These are phyloP conservation scores for Chrysophaeum taylorii DNA, from an alignment of 352 stramenopile species.

Conservation along the genomic window DNA sequence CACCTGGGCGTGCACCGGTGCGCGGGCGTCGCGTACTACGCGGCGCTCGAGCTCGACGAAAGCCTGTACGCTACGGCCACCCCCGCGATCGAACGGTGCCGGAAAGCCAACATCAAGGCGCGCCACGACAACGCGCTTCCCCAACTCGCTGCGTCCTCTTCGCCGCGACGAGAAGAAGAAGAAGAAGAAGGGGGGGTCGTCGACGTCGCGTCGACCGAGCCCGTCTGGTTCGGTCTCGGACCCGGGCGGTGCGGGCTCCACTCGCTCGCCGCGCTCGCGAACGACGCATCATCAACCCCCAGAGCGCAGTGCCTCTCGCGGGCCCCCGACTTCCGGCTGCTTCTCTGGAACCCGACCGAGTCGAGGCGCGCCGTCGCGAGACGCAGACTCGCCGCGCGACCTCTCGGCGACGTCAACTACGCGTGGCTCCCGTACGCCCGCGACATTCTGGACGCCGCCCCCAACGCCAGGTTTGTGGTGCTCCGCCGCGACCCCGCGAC, in stretches of 20 bases:
- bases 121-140: not conserved
- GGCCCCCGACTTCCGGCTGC: not conserved
- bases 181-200: not conserved
- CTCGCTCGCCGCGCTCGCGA: not conserved
- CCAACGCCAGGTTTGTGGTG: not conserved
- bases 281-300: not conserved
- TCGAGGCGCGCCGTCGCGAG: not conserved
- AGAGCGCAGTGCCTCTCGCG: not conserved
- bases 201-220: not conserved
- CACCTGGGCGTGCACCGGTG: not conserved
- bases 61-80: not conserved
- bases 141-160: too few relatives aligned
- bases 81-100: not conserved
- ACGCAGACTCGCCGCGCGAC: not conserved
- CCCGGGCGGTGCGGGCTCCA: conserved; percentile 4
- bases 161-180: too few relatives aligned
- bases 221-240: conserved; percentile 8
- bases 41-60: too few relatives aligned
- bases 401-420: conserved; percentile 8
- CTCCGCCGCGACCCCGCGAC: not conserved
- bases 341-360: conserved; percentile 5
- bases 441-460: not conserved
- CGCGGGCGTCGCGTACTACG: not conserved
- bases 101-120: not conserved
- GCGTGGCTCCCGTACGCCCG: conserved; percentile 6